phyloP scores from a whole-genome alignment of 345 rosid genomes.

The Balakata baccata region DNA sequence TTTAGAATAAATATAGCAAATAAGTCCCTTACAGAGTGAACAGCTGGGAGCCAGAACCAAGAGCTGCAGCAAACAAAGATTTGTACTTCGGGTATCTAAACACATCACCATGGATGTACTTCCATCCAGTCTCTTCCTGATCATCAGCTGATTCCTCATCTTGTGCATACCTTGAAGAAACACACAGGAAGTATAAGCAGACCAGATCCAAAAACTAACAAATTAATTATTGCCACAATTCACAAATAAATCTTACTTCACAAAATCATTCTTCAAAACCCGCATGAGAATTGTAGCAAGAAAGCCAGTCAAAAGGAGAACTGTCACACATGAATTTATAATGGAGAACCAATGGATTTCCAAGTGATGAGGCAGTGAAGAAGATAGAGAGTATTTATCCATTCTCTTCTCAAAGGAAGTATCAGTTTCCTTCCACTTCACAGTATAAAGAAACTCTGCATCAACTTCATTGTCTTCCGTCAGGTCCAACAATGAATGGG shows the following conservation, averaged over 20 bases:
- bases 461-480: conserved; percentile 75
- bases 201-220: neutral
- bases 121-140: conserved; percentile 91
- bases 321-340: conserved; percentile 84
- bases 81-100: conserved; percentile 71
- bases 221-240: neutral
- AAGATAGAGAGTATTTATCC: conserved; percentile 78
- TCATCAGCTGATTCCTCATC: conserved; percentile 85
- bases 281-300: conserved; percentile 90
- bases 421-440: conserved; percentile 85
- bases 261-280: conserved; percentile 81
- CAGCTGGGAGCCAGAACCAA: conserved; percentile 74
- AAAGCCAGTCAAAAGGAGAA: conserved; percentile 82
- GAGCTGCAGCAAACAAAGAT: conserved; percentile 70
- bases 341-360: conserved; percentile 93
- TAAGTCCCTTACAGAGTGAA: conserved; percentile 55
- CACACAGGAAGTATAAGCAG: neutral
- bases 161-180: conserved; percentile 38
- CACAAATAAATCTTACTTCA: conserved; percentile 52
- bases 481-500: conserved; percentile 54
- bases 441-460: conserved; percentile 74
- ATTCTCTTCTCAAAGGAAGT: conserved; percentile 75
- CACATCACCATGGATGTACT: conserved; percentile 79
- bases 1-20: neutral
- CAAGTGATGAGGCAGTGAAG: conserved; percentile 84